Evolutionary conservation across 352 stramenopile genomes (phyloP).

Genomic region (Sclerospora graminicola): DNA sequence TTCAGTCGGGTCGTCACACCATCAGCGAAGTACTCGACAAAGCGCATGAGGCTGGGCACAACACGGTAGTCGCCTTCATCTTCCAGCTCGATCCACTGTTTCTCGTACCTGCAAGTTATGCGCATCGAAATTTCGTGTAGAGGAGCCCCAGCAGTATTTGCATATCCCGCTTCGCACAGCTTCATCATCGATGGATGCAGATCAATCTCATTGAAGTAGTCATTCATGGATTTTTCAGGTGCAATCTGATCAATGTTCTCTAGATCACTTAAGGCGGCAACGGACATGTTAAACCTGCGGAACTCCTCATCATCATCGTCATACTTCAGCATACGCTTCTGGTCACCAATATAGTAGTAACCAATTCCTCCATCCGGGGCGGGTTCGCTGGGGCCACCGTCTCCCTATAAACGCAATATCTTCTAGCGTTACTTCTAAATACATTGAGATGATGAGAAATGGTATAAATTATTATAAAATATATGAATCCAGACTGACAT

Average conservation of each 20-base stretch:
- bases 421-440: neutral
- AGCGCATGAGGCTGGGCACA: conserved; percentile 52
- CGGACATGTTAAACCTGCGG: conserved; percentile 56
- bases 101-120: conserved; percentile 70
- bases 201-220: conserved; percentile 55
- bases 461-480: conserved; percentile 13
- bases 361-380: conserved; percentile 67
- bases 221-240: conserved; percentile 53
- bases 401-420: conserved; percentile 33
- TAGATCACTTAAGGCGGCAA: conserved; percentile 52
- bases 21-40: conserved; percentile 47
- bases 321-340: conserved; percentile 71
- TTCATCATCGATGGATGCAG: conserved; percentile 76
- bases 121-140: conserved; percentile 71
- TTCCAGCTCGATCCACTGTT: conserved; percentile 75
- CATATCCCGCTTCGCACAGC: conserved; percentile 67
- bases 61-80: conserved; percentile 75
- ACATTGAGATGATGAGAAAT: neutral
- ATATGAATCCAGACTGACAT: conserved; percentile 85
- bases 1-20: conserved; percentile 39
- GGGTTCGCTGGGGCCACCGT: conserved; percentile 61
- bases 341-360: conserved; percentile 82
- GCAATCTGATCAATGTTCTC: conserved; percentile 48
- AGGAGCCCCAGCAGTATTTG: conserved; percentile 61
- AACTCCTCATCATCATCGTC: conserved; percentile 66